Conservation (phyloP, 2,329 filamentous ascomycete species). For the Fusarium sp. region DNA sequence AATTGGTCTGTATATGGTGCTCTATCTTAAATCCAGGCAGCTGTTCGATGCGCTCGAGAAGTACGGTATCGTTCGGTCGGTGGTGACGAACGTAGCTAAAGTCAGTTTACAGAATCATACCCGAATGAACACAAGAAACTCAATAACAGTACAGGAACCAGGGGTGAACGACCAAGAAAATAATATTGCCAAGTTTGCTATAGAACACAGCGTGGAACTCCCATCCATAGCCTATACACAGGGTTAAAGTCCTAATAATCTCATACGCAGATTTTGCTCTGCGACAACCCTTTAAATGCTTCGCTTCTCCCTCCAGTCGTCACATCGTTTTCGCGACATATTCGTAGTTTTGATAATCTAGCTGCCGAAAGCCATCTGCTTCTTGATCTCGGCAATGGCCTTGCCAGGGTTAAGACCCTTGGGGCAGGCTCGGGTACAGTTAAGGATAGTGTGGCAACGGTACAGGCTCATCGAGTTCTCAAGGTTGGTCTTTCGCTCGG, state of each 20-base stretch:
- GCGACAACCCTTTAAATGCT: conserved; percentile 38
- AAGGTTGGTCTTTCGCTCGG: conserved; percentile 87
- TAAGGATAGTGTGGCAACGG: conserved; percentile 98
- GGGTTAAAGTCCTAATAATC: conserved; percentile 45
- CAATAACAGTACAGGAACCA: not conserved
- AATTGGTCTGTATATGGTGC: not conserved
- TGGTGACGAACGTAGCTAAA: not conserved
- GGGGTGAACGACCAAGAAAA: conserved; percentile 42
- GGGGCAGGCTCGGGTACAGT: conserved; percentile 97
- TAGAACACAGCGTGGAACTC: conserved; percentile 46
- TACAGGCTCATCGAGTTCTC: conserved; percentile 99
- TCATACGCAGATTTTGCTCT: conserved; percentile 38
- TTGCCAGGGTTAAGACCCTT: conserved; percentile 97
- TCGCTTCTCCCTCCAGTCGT: conserved; percentile 31
- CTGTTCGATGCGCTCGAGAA: not conserved
- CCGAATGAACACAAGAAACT: not conserved
- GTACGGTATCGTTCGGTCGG: too few relatives aligned
- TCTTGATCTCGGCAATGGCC: conserved; percentile 98
- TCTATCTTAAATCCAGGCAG: not conserved
- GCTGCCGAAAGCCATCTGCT: conserved; percentile 79
- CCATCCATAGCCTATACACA: conserved; percentile 46
- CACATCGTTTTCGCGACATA: conserved; percentile 25
- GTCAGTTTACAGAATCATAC: not conserved
- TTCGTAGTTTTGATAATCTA: conserved; percentile 34
- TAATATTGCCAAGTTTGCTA: conserved; percentile 44